A percentile compares a stretch with the other conserved stretches of the same genome.
These are phyloP conservation scores for Funneliformis mosseae DNA, from an alignment of 192 early-diverging fungal genomes.

Conservation along the genomic window DNA sequence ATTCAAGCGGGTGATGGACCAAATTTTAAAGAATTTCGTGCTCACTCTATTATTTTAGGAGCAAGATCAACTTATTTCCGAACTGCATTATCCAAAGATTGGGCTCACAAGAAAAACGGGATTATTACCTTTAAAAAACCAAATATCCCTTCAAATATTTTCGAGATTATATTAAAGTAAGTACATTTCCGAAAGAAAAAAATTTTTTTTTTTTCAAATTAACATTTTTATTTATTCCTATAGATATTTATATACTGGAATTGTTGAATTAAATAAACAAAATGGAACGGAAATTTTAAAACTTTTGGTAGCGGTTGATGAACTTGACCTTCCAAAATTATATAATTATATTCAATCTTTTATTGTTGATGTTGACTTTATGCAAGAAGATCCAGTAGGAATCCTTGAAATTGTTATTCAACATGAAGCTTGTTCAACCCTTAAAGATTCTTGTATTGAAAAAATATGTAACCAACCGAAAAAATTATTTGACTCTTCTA, in stretches of 20 bases:
- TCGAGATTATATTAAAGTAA: neutral
- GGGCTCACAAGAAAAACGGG: neutral
- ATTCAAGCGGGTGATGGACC: conserved; percentile 1
- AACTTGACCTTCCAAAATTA: neutral
- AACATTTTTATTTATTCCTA: too few species aligned
- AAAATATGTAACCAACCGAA: neutral
- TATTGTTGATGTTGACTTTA: neutral
- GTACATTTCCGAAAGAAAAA: too few species aligned
- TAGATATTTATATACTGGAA: conserved; percentile 3
- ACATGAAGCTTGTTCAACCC: neutral
- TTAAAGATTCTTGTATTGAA: neutral
- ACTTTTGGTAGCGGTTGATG: neutral
- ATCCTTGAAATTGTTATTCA: neutral
- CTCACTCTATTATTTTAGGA: conserved; percentile 9
- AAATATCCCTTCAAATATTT: conserved; percentile 1
- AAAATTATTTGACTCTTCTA: neutral
- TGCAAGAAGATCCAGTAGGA: neutral
- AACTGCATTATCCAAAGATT: conserved; percentile 1
- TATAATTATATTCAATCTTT: neutral
- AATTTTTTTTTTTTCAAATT: too few species aligned
- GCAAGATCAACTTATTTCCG: neutral
- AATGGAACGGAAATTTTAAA: neutral
- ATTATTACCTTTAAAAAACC: neutral
- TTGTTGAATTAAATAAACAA: conserved; percentile 1
- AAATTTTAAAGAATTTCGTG: neutral